phyloP scores from a whole-genome alignment of 257 asterid genomes.

The Ajuga chamaepitys region DNA sequence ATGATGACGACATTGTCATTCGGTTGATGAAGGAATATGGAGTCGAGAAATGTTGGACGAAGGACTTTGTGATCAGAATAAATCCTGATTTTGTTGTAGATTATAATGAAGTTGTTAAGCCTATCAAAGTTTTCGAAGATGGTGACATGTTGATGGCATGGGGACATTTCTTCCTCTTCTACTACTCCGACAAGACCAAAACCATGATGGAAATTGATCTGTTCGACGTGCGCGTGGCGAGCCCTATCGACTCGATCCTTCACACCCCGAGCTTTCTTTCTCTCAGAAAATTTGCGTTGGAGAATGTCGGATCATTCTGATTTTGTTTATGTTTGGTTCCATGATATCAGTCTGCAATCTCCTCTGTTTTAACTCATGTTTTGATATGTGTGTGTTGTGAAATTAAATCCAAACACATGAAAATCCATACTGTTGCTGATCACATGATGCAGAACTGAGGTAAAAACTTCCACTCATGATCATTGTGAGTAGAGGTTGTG shows the following conservation, averaged over 20 bases:
- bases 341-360: too few species aligned
- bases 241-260: conserved; percentile 4
- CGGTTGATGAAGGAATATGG: conserved; percentile 50
- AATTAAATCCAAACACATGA: too few species aligned
- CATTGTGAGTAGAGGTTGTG: too few species aligned
- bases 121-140: conserved; percentile 27
- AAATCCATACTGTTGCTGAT: too few species aligned
- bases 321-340: neutral
- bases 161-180: conserved; percentile 21
- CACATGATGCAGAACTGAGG: too few species aligned
- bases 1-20: conserved; percentile 20
- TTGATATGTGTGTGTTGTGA: too few species aligned
- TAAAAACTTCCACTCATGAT: too few species aligned
- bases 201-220: neutral
- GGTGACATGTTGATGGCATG: conserved; percentile 35
- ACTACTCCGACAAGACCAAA: conserved; percentile 17
- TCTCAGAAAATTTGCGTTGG: conserved; percentile 9
- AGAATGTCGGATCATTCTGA: conserved; percentile 9
- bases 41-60: conserved; percentile 29
- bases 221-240: neutral
- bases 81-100: neutral
- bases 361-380: too few species aligned
- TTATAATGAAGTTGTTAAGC: neutral
- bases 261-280: conserved; percentile 28
- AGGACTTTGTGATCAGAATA: conserved; percentile 17